Evolutionary conservation across 208 protist species (phyloP), one percentile per base, ranked within the genome.

Genomic region (Crithidia expoeki): DNA sequence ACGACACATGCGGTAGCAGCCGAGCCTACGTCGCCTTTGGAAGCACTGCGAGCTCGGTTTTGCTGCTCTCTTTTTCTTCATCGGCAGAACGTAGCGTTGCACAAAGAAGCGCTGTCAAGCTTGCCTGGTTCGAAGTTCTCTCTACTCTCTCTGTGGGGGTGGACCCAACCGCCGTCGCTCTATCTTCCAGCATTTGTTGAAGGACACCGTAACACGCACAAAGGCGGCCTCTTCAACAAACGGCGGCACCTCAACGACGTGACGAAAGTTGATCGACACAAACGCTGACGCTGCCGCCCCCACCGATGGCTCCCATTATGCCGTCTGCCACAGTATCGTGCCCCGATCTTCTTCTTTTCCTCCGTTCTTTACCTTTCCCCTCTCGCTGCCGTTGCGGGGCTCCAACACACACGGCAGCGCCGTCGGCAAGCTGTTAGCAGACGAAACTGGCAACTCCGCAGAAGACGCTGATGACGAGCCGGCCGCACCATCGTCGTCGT

Each of bases 241-340:
- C 49, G 69, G 69, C 32, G 69, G 49, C 23, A 47, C 69, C 30
- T 67, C 40, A 7, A 68, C 68, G 38, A 74, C 69, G 40, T 28
- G 14, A 33, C 40, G 58, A 32, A 74, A 68, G 14, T 74, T 30
- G 14, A 74, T 19, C 14, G 69, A 74, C 14, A 30, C 60, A 19
- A 46, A 28, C 2, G 50, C 47, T 1, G 61, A 68, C 21, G 61
- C 50, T 2, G 58, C 58, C 10, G 27, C 23, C 9, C 0, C 40
- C 44, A 42, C 40, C 27, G 46, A 55, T 5, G 36, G 46, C 60
- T 68, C 44, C 55, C 19, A 27, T 34, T 23, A 38, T 4, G 60
- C n/a, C 10, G 68, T 66, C 25, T 56, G 51, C 34, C 58, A 66
- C 68, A 51, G 0, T 59, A 60, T 38, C 40, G 68, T 58, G 23